These are phyloP conservation scores for Ceratobasidium sp. DNA, from an alignment of 1,284 basidiomycete genomes.

Conservation along the genomic window DNA sequence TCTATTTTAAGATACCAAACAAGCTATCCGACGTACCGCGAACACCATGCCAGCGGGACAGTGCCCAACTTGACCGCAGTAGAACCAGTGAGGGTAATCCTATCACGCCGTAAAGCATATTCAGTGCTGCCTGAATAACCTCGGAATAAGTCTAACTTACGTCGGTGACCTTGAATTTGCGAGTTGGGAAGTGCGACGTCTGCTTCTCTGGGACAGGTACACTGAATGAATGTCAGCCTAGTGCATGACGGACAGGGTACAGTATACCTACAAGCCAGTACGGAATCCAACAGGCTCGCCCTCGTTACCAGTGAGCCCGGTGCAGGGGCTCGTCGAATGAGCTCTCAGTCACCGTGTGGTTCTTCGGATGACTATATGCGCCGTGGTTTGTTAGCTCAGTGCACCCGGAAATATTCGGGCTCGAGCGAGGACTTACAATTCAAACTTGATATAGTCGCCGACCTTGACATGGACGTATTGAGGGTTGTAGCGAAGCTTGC, in stretches of 20 bases:
- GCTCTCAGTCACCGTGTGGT: conserved; percentile 26
- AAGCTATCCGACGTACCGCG: conserved; percentile 30
- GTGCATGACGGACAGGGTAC: too few species aligned
- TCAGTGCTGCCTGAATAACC: too few species aligned
- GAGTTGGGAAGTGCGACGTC: conserved; percentile 18
- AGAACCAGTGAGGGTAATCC: conserved; percentile 44
- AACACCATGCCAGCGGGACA: conserved; percentile 47
- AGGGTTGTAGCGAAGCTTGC: conserved; percentile 12
- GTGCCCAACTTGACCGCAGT: conserved; percentile 45
- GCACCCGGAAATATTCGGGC: background rate
- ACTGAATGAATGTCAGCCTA: background rate
- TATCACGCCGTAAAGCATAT: background rate
- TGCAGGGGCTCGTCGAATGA: conserved; percentile 2
- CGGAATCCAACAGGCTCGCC: conserved; percentile 2
- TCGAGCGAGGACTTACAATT: conserved; percentile 21
- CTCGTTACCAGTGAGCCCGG: background rate
- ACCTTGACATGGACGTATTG: conserved; percentile 15
- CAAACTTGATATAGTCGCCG: conserved; percentile 27
- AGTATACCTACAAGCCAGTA: conserved; percentile 11
- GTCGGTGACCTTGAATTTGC: conserved; percentile 35
- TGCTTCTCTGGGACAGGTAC: conserved; percentile 13
- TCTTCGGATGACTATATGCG: conserved; percentile 26
- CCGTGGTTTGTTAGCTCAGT: background rate
- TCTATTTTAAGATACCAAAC: too few species aligned
- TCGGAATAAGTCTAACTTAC: conserved; percentile 1